Base-by-base conservation (phyloP, 805 yeast species). In the Nematodospora valgi region DNA sequence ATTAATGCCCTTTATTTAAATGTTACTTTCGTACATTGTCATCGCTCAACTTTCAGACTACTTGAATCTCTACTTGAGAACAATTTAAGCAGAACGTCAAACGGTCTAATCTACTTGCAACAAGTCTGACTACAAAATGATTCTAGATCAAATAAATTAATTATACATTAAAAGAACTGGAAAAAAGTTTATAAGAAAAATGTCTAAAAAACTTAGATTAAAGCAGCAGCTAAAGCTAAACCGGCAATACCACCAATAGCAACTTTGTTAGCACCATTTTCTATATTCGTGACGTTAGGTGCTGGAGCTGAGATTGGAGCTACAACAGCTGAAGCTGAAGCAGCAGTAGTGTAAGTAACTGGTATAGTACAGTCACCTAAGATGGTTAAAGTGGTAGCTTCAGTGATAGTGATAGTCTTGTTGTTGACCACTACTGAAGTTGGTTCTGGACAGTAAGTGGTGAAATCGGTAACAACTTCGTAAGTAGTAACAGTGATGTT, bases 311-410 rank as follows among this genome's bases (percentile, higher is more conserved):
- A 27, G 20, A 7, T 4, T 23, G 44, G 18, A 30, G 44, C 22
- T 22, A 45, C 39, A 26, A 40, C 47, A 39, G 56, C 42, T 16
- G 56, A 33, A 35, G 52, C 42, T 24, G 35, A 40, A 24, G 54
- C 33, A 20, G 53, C 27, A 43, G 57, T 49, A 33, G 52, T 55
- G 56, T 54, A 55, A 49, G 68, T 64, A 64, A 70, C 62, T 56
- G 78, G 72, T 54, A 78, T 54, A 56, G 91, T 83, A 73, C 95
- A 86, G 59, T 89, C 89, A 73, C 86, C 82, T 54, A 94, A 82
- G 76, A 85, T 74, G 61, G 93, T 85, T 53, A 86, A 64, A 49
- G 94, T 85, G 60, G 91, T 82, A 43, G 91, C 79, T 52, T 62
- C 80, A 43, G 89, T 78, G 57, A 82, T 87, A 47, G 83, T 77